Base-by-base conservation (phyloP, 2,329 filamentous ascomycete species). In the Fusarium liriodendri region DNA sequence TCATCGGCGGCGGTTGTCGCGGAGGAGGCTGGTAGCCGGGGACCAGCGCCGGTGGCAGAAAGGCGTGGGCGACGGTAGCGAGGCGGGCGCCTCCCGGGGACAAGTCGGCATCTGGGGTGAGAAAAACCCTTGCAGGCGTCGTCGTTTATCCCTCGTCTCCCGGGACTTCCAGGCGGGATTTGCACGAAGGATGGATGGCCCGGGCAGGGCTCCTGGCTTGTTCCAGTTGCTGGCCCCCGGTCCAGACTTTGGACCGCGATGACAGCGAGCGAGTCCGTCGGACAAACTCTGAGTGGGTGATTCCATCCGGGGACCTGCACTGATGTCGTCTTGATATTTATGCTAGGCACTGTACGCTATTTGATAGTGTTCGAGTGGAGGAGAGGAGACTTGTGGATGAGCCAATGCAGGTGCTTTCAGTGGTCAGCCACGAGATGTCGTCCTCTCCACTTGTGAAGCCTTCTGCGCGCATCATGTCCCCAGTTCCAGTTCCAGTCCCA, bases 1-100 rank as follows among this genome's bases (percentile, higher is more conserved):
- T 78, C 77, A 78, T 78, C 63, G 50, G 50, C 45, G 66, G 72
- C 70, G 75, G 69, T 65, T 76, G 73, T 69, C 64, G 77, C 69
- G 72, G 70, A 67, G 66, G 54, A 60, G 50, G 63, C 66, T 67
- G 65, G 66, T 62, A 18, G n/a, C 57, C 25, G 62, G 58, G 62
- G 29, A 37, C 57, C 47, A 66, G 47, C 58, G 37, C 50, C 42
- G 62, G 65, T 62, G 42, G 25, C 32, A 45, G 64, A 54, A 54
- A 68, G 60, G 65, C 59, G 47, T 61, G 32, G 16, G 54, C 62
- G 66, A 70, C 67, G 64, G 50, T 52, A 61, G 65, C 69, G 64
- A 73, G 70, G 67, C 50, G 65, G 64, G 63, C 61, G 58, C 50
- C 57, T 59, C 62, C 67, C 73, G 75, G 71, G 62, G 63, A 72